phyloP scores from a whole-genome alignment of 202 grass and related monocot genomes.

The Schoenoplectus triqueter region DNA sequence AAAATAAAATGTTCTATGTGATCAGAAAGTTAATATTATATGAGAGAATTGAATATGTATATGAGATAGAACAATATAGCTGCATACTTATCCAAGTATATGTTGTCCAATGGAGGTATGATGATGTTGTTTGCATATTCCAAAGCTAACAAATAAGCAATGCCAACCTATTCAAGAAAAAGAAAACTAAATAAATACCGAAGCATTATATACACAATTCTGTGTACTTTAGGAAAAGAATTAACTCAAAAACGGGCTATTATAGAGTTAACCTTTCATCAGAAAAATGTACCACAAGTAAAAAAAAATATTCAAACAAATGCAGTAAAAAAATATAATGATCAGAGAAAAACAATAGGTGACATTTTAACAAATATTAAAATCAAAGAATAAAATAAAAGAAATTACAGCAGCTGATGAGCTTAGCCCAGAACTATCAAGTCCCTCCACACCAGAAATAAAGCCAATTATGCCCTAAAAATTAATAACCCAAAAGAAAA shows the following conservation, averaged over 20 bases:
- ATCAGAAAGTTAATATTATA: slow-evolving; percentile 12
- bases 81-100: slow-evolving; percentile 87
- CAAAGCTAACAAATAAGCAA: slow-evolving; percentile 91
- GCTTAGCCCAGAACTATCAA: slow-evolving; percentile 96
- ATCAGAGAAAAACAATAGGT: not conserved
- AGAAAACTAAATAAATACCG: slow-evolving; percentile 4
- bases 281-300: slow-evolving; percentile 21
- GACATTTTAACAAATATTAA: not conserved
- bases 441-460: slow-evolving; percentile 83
- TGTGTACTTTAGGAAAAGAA: not conserved
- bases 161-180: slow-evolving; percentile 72
- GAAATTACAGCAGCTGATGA: slow-evolving; percentile 92
- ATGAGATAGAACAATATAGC: slow-evolving; percentile 23
- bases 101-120: slow-evolving; percentile 72
- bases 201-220: slow-evolving; percentile 24
- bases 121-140: slow-evolving; percentile 72
- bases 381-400: not conserved
- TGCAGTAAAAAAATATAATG: slow-evolving; percentile 10
- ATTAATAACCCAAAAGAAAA: slow-evolving; percentile 20
- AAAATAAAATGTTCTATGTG: slow-evolving; percentile 11
- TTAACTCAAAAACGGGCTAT: not conserved
- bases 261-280: not conserved
- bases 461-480: slow-evolving; percentile 81
- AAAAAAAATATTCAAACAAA: slow-evolving; percentile 5
- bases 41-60: slow-evolving; percentile 16